Base-by-base conservation (phyloP, 2,329 filamentous ascomycete species). In the Aureobasidium sp. region DNA sequence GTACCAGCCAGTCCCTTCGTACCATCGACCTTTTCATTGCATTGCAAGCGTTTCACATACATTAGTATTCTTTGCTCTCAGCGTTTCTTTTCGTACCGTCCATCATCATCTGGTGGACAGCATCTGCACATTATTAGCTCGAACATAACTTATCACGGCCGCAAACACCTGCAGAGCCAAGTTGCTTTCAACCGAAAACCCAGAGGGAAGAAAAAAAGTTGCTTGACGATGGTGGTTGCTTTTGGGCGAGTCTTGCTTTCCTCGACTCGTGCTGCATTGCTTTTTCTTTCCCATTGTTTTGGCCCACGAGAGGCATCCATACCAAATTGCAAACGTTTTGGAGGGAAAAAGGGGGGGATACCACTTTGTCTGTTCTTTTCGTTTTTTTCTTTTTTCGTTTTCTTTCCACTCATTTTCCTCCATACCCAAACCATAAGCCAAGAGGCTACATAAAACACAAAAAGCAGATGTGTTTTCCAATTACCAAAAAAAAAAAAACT, bases 1-100 rank as follows among this genome's bases (percentile, higher is more conserved):
- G 67, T 68, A 66, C 57, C 67, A 69, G 65, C 66, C 50, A 41
- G 50, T 32, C 66, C 65, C 66, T 64, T 66, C 66, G 66, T 65
- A 65, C 64, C 48, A 14, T 47, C 14, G 25, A 51, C 30, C 59
- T 32, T 54, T 45, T 42, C 67, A 66, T 65, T 68, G 68, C 67
- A 68, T 68, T 69, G 48, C 50, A 55, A 64, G 62, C 62, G 62
- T 64, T 60, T 16, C 48, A 49, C 62, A 64, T 63, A 45, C 59
- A 50, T 54, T 45, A 30, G 34, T 47, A 34, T n/a, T 45, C 32
- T 62, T 51, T 62, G 34, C 51, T 61, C 5, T 27, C 25, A 62
- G 59, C 59, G 51, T 58, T 58, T 51, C 34, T 58, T 51, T 62
- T 54, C 42, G 55, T n/a, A 37, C 27, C 14, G 32, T 29, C 50